Evolutionary conservation across 768 basidiomycete genomes (phyloP), one percentile per base, ranked within the genome.

Genomic region (Psilocybe sp.): DNA sequence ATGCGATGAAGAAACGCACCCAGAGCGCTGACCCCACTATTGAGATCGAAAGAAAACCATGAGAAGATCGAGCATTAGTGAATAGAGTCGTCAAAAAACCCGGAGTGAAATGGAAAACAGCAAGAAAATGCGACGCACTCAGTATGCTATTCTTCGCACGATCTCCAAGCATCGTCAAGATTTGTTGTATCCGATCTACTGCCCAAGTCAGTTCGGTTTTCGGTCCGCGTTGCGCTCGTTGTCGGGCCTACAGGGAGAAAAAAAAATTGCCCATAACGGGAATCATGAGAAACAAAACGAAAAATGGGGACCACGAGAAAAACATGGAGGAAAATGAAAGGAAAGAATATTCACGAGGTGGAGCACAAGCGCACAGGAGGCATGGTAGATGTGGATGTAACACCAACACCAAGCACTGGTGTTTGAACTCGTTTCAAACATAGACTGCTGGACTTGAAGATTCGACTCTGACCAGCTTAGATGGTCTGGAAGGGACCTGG

Each of bases 321-420:
- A 45, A 44, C 38, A 42, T 38, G 41, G 41, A 44, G 45, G 46
- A 20, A 50, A 49, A 43, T 35, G 7, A 33, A 47, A 45, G 50
- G 40, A 49, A 57, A 49, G 49, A 49, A 43, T 53, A 74, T 79
- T 69, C 59, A 89, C 89, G 65, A 76, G 73, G 56, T 79, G 77
- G 35, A 91, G 62, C 15, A 80, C 83, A 47, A 90, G 73, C 31
- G 77, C 69, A 57, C 81, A 82, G 51, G 84, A 85, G 37, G 85
- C 85, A 57, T 91, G 80, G 53, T 85, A 71, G 40, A 81, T 73
- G 63, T 92, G 89, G 74, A 89, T 85, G 61, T 75, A 75, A 55
- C 80, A 87, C 68, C 80, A 92, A 58, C 84, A 87, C 90, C 89
- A 92, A 9, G 87, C 86, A 40, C 89, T 86, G 23, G 78, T 78